Evolutionary conservation across 2,329 filamentous ascomycete genomes (phyloP).

Genomic region (Achaetomium macrosporum): DNA sequence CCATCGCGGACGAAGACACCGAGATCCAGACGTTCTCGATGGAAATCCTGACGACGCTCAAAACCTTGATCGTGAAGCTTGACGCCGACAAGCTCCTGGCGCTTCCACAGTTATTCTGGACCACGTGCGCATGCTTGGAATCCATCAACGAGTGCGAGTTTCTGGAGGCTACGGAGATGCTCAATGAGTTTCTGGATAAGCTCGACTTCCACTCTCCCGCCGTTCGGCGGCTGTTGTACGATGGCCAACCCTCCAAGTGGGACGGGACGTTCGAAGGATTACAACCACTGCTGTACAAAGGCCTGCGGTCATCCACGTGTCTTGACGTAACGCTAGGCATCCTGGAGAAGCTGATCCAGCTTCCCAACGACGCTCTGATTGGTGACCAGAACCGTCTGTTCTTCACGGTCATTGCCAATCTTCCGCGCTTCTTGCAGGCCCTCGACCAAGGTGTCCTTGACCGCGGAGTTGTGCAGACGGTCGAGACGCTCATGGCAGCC

Average conservation of each 20-base stretch:
- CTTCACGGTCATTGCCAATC: constrained; percentile 83
- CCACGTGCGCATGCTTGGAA: constrained; percentile 89
- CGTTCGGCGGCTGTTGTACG: constrained; percentile 65
- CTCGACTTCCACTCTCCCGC: constrained; percentile 68
- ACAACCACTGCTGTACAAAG: constrained; percentile 83
- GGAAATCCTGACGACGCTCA: constrained; percentile 92
- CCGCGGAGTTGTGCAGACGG: constrained; percentile 53
- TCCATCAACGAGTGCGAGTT: constrained; percentile 97
- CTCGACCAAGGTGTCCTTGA: constrained; percentile 62
- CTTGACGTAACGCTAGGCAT: constrained; percentile 71
- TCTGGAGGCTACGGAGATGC: constrained; percentile 83
- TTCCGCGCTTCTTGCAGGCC: constrained; percentile 75
- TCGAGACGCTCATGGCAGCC: constrained; percentile 63
- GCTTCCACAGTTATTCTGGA: constrained; percentile 98
- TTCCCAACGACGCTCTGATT: constrained; percentile 74
- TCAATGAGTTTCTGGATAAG: constrained; percentile 79
- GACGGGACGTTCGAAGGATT: constrained; percentile 83
- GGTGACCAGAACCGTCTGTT: constrained; percentile 78
- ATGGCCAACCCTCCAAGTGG: constrained; percentile 80
- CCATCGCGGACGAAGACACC: constrained; percentile 87
- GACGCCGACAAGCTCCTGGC: constrained; percentile 71
- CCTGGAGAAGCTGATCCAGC: constrained; percentile 68
- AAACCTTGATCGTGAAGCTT: constrained; percentile 82
- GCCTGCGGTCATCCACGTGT: constrained; percentile 77
- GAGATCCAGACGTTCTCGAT: constrained; percentile 97